Percentiles rank a stretch among this genome's conserved stretches.
These are phyloP conservation scores for Candida insectorum DNA, from an alignment of 805 yeast genomes.

Conservation along the genomic window DNA sequence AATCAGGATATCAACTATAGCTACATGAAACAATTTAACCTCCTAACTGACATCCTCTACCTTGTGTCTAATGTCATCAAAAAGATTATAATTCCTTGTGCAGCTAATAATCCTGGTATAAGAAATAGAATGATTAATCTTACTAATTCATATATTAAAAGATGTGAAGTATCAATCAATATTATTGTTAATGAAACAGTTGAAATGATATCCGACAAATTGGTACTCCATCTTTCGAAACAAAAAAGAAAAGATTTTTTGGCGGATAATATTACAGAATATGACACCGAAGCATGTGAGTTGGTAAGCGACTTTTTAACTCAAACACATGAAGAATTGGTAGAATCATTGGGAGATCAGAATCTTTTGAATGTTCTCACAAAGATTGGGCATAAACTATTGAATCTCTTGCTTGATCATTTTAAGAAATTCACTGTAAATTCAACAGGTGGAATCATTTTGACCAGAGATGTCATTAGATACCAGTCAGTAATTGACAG, in stretches of 20 bases:
- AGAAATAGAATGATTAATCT: slow-evolving; percentile 58
- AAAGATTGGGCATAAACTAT: slow-evolving; percentile 56
- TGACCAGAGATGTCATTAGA: slow-evolving; percentile 78
- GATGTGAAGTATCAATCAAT: slow-evolving; percentile 65
- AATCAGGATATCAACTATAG: slow-evolving; percentile 37
- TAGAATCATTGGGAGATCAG: slow-evolving; percentile 28
- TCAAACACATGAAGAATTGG: slow-evolving; percentile 38
- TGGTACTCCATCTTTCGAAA: slow-evolving; percentile 46
- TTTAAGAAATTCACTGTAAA: slow-evolving; percentile 72
- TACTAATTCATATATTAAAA: slow-evolving; percentile 57
- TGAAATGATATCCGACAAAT: slow-evolving; percentile 48
- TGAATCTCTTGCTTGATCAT: slow-evolving; percentile 62
- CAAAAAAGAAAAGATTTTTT: slow-evolving; percentile 76
- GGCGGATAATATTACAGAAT: slow-evolving; percentile 35
- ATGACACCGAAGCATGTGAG: slow-evolving; percentile 70
- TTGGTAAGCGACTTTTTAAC: slow-evolving; percentile 53
- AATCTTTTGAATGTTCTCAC: slow-evolving; percentile 51
- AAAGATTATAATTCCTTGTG: slow-evolving; percentile 71
- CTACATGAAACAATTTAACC: slow-evolving; percentile 47
- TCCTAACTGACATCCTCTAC: slow-evolving; percentile 57
- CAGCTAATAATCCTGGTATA: slow-evolving; percentile 54
- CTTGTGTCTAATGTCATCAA: slow-evolving; percentile 70
- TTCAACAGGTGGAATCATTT: slow-evolving; percentile 76
- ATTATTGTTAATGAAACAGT: slow-evolving; percentile 58
- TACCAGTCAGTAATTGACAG: slow-evolving; percentile 66